These are phyloP conservation scores for Penicillium paradoxum DNA, from an alignment of 495 filamentous ascomycete species.

Conservation along the genomic window DNA sequence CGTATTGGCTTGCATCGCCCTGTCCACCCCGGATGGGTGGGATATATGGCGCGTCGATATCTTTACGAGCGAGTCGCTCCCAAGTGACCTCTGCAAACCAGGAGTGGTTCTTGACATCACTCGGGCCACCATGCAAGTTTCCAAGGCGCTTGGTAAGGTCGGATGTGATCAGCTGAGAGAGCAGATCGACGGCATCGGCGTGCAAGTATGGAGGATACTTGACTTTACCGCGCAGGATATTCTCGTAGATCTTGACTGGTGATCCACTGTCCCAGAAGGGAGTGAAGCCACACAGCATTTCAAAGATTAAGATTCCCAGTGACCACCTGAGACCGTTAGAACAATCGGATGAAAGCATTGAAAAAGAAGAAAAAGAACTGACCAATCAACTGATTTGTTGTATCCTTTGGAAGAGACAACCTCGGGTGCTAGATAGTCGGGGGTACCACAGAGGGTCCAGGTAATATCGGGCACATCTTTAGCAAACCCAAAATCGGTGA, in stretches of 20 bases:
- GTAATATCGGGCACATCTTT: slow-evolving; percentile 98
- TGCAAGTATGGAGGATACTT: slow-evolving; percentile 96
- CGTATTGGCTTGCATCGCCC: slow-evolving; percentile 95
- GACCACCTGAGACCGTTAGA: slow-evolving; percentile 71
- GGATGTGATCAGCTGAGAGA: slow-evolving; percentile 86
- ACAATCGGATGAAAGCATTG: background rate
- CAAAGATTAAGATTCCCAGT: slow-evolving; percentile 94
- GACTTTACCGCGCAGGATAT: slow-evolving; percentile 86
- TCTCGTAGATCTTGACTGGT: slow-evolving; percentile 99
- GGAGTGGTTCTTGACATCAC: slow-evolving; percentile 89
- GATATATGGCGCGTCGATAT: slow-evolving; percentile 97
- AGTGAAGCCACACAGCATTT: slow-evolving; percentile 98
- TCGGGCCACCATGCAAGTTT: slow-evolving; percentile 85
- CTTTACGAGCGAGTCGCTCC: slow-evolving; percentile 87
- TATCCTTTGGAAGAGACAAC: slow-evolving; percentile 97
- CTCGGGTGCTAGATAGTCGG: slow-evolving; percentile 97
- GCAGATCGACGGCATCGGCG: slow-evolving; percentile 85
- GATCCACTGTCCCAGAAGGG: slow-evolving; percentile 98
- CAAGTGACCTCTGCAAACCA: slow-evolving; percentile 99
- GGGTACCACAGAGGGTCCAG: slow-evolving; percentile 96
- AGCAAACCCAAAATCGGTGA: slow-evolving; percentile 98
- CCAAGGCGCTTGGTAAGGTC: slow-evolving; percentile 94
- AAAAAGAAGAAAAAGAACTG: slow-evolving; percentile 28
- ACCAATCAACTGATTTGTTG: slow-evolving; percentile 99
- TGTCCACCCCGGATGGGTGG: slow-evolving; percentile 91